Percentiles rank a stretch among this genome's conserved stretches.
Evolutionary conservation across 192 early-diverging fungal species (phyloP).

Genomic region (Nowakowskiella sp.): DNA sequence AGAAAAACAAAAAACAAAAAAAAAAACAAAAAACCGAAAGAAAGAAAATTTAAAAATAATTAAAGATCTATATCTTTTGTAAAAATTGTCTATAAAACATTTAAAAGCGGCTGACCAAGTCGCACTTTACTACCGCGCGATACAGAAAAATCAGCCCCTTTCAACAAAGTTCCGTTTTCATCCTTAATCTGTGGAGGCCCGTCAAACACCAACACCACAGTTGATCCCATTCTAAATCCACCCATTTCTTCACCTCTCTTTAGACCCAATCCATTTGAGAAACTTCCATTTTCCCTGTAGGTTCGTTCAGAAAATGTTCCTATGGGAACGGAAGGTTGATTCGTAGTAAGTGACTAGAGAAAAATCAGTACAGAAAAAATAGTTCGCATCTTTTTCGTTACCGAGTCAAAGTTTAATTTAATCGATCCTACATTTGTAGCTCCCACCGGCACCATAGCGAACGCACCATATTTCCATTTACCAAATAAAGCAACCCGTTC

Average conservation of each 20-base stretch:
- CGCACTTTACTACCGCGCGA: too few relatives aligned
- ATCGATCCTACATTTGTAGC: slow-evolving; percentile 98
- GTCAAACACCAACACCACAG: slow-evolving; percentile 95
- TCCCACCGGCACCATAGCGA: slow-evolving; percentile 93
- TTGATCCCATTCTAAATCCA: slow-evolving; percentile 91
- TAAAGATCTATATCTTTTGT: too few relatives aligned
- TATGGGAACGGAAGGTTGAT: slow-evolving; percentile 30
- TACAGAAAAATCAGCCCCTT: too few relatives aligned
- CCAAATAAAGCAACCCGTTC: slow-evolving; percentile 92
- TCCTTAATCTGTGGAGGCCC: too few relatives aligned
- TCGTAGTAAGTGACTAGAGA: slow-evolving; percentile 1
- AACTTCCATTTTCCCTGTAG: slow-evolving; percentile 48
- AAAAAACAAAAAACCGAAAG: too few relatives aligned
- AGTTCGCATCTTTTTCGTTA: slow-evolving; percentile 21
- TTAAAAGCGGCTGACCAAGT: too few relatives aligned
- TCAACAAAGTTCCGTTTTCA: too few relatives aligned
- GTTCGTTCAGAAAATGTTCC: slow-evolving; percentile 69
- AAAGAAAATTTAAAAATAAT: too few relatives aligned
- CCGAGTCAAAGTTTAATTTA: slow-evolving; percentile 86
- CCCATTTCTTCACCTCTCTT: slow-evolving; percentile 83
- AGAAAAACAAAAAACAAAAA: too few relatives aligned
- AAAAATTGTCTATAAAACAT: too few relatives aligned
- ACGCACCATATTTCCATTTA: slow-evolving; percentile 88
- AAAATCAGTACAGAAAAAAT: not conserved
- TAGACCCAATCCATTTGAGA: slow-evolving; percentile 57